Conservation (phyloP, 139 green algal species). For the Nannochloris sp. region DNA sequence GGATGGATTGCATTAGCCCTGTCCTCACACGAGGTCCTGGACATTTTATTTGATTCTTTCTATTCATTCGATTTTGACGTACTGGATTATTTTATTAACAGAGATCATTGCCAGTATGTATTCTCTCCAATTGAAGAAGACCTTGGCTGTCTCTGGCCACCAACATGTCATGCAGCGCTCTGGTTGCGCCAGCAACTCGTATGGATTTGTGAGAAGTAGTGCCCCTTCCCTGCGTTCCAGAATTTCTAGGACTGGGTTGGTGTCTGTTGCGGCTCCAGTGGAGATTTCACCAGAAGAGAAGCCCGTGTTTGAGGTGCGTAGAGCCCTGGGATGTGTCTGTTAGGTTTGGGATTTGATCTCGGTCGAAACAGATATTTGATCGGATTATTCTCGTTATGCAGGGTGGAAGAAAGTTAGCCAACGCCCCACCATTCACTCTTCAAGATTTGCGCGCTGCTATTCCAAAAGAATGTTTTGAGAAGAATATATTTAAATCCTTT, state of each 20-base stretch:
- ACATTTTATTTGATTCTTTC: too few relatives aligned
- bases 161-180: too few relatives aligned
- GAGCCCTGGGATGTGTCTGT: not conserved
- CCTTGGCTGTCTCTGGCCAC: too few relatives aligned
- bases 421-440: constrained; percentile 72
- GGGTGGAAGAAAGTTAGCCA: constrained; percentile 35
- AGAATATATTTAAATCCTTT: constrained; percentile 59
- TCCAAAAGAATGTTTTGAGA: constrained; percentile 70
- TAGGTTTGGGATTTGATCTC: not conserved
- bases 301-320: constrained; percentile 4
- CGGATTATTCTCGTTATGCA: constrained; percentile 2
- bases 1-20: too few relatives aligned
- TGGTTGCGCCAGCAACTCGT: too few relatives aligned
- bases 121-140: too few relatives aligned
- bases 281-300: constrained; percentile 3
- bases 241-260: not conserved
- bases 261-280: constrained; percentile 3
- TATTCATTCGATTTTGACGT: too few relatives aligned
- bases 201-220: too few relatives aligned
- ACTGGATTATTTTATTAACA: too few relatives aligned
- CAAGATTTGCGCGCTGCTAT: constrained; percentile 74
- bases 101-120: too few relatives aligned
- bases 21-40: too few relatives aligned
- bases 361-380: not conserved
- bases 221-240: too few relatives aligned